Evolutionary conservation across 2,329 filamentous ascomycete species (phyloP).

Genomic region (Emmonsia crescens): DNA sequence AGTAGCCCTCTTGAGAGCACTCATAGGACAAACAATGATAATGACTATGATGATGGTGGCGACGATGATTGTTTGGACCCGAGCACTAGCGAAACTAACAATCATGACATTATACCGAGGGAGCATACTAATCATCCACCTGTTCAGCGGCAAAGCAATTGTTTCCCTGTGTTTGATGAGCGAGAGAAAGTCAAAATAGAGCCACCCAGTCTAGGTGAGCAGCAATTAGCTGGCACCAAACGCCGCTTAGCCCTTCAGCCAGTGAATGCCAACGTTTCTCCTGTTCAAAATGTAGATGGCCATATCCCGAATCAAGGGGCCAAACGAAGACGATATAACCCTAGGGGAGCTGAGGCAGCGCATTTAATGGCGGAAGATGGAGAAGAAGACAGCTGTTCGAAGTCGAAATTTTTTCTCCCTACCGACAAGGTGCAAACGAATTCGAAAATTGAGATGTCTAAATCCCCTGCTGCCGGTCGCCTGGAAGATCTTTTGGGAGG

Average conservation of each 20-base stretch:
- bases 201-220: background rate
- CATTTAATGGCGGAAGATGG: constrained; percentile 42
- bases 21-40: background rate
- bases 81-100: background rate
- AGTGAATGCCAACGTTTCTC: constrained; percentile 20
- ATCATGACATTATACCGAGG: background rate
- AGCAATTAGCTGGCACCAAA: constrained; percentile 1
- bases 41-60: background rate
- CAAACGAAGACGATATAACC: constrained; percentile 29
- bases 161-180: background rate
- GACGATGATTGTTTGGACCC: background rate
- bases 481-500: constrained; percentile 22
- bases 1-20: constrained; percentile 22
- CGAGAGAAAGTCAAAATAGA: background rate
- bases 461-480: constrained; percentile 14
- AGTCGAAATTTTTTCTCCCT: background rate
- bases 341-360: constrained; percentile 27
- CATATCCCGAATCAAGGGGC: constrained; percentile 10
- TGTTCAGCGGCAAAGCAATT: background rate
- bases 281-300: constrained; percentile 7
- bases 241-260: constrained; percentile 18
- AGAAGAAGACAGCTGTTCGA: constrained; percentile 14
- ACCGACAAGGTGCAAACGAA: background rate
- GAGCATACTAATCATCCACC: background rate
- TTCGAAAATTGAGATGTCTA: background rate